Evolutionary conservation across 164 flowering plant species (phyloP), one percentile per base, ranked within the genome.

Genomic region (Nymphaea thermarum): DNA sequence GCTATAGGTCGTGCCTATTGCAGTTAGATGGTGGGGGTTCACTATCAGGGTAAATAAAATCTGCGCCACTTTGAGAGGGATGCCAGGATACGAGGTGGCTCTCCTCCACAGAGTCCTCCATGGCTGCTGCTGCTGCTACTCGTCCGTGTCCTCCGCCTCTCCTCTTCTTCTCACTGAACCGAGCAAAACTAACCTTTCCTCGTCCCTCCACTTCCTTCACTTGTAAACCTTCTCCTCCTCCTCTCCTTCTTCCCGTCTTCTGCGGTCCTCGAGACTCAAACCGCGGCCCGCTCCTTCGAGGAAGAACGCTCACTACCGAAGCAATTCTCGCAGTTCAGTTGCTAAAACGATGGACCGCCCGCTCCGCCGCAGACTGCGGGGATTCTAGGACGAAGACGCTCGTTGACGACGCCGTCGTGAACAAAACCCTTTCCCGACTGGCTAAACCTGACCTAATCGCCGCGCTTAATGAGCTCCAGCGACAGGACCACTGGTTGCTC

Each of bases 301-400:
- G 97, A 67, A 86, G 97, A 8, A 68, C 77, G 53, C 81, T 90
- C 3, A 81, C 86, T 87, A 80, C 73, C 59, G 98, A 93, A 77
- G 92, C 97, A 43, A 90, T 93, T 77, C 92, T 83, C 65, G 95
- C 93, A 63, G 73, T 90, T 63, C 98, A 90, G 75, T 65, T 90
- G 68, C 90, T 93, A 51, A 93, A 93, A 64, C 85, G 95, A 14
- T 83, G 89, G 15, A n/a, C 60, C 7, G 15, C 16, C 61, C 60
- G 43, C 55, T 70, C 74, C n/a, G n/a, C n/a, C 55, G 36, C 36
- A 1, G 55, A 47, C 12, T 3, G 5, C 55, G 55, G 12, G 11
- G 55, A 47, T 47, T 47, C 3, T 14, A 70, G 69, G 68, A 43
- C 64, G 10, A 43, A 65, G 67, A 72, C 71, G 65, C 66, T 74